A percentile compares a stretch with the other conserved stretches of the same genome.
phyloP scores from a whole-genome alignment of 306 rosid species.

The Begonia masoniana region DNA sequence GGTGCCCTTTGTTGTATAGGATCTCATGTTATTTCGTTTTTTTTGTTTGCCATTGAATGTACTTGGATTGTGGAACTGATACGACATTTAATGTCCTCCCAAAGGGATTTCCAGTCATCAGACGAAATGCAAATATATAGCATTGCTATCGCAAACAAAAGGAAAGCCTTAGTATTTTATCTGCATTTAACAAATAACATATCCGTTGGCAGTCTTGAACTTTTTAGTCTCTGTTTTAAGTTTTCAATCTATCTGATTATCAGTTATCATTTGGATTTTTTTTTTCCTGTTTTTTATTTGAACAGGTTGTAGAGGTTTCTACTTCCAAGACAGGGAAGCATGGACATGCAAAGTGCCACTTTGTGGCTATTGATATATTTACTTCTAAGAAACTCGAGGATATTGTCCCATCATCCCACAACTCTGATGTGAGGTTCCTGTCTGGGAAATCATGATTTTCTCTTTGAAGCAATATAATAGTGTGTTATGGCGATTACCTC shows the following conservation, averaged over 20 bases:
- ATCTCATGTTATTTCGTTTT: no score
- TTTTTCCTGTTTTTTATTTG: constrained; percentile 3
- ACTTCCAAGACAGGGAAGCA: constrained; percentile 88
- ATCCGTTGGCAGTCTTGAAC: no score
- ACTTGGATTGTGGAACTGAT: no score
- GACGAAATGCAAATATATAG: no score
- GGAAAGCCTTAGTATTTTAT: no score
- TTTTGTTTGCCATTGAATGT: no score
- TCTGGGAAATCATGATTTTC: not conserved
- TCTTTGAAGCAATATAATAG: no score
- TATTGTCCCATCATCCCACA: constrained; percentile 84
- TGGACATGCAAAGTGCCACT: constrained; percentile 90
- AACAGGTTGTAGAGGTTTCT: constrained; percentile 83
- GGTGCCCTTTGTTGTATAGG: no score
- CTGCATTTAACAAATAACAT: no score
- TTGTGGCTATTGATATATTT: constrained; percentile 74
- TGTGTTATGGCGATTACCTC: not conserved
- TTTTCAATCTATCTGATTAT: not conserved
- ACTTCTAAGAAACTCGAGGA: constrained; percentile 75
- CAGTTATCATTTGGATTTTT: not conserved
- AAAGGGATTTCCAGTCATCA: no score
- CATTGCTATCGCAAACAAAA: no score
- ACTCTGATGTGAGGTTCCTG: constrained; percentile 52
- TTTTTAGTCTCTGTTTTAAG: not conserved
- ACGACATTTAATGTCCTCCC: no score